Evolutionary conservation across 352 stramenopile species (phyloP), one percentile per base, ranked within the genome.

Genomic region (Thalassiosira pacifica): DNA sequence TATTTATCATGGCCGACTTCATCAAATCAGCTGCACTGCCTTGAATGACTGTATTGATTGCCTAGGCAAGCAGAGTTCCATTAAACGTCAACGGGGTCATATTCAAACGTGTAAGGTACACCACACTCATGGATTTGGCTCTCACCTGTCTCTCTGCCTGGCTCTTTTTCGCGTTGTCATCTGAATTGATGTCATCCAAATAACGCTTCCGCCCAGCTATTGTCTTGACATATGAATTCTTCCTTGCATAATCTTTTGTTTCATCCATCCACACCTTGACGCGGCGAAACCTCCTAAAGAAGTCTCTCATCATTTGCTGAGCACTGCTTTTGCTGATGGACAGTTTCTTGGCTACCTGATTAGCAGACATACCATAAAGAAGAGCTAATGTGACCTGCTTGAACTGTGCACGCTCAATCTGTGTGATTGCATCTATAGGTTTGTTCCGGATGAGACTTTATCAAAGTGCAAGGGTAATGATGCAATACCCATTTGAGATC

Each of bases 1-100:
- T 78, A 26, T 87, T 82, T 11, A 94, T 78, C 91, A 94, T 94
- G 2, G 87, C 89, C 67, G 82, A 68, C 40, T 93, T 93, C 81
- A 93, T 92, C 22, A 94, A 48, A 78, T 94, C 91, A 6, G 89
- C 89, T 57, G 89, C 87, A 76, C 60, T 85, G n/a, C 91, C 91
- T 77, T 94, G 91, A 60, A 94, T 94, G 0, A 93, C 77, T 45
- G 80, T 90, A 78, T 94, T 94, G 48, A 94, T 88, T 42, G 89
- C 75, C 79, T 86, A 34, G 8, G 32, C 0, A 78, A 73, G 29
- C 16, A 22, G 19, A 32, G 22, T 19, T 68, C 29, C 6, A 63
- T 3, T 29, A 32, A 32, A 11, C n/a, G n/a, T n/a, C n/a, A n/a
- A n/a, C n/a, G n/a, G n/a, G n/a, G n/a, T n/a, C n/a, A n/a, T n/a